phyloP scores from a whole-genome alignment of 371 early-diverging fungal species.

The Zychaea mexicana region DNA sequence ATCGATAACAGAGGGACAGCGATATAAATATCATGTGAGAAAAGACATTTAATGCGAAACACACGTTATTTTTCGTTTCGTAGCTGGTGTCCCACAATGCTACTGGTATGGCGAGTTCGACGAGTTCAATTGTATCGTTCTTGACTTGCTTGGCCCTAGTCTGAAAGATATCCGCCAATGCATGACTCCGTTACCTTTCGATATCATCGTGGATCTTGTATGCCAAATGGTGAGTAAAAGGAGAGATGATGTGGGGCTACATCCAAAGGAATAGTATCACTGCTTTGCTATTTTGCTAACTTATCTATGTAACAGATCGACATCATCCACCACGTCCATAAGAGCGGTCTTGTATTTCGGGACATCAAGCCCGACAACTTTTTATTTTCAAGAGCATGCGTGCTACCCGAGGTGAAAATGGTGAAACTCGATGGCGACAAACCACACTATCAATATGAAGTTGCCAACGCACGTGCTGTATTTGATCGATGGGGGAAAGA shows the following conservation, averaged over 20 bases:
- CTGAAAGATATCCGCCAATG: conserved; percentile 83
- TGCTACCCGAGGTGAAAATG: conserved; percentile 24
- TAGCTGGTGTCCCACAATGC: conserved; percentile 81
- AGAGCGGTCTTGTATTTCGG: conserved; percentile 50
- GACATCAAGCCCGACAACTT: conserved; percentile 98
- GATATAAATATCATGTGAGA: neutral
- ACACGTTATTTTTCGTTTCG: neutral
- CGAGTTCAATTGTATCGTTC: conserved; percentile 86
- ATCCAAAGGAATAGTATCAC: neutral
- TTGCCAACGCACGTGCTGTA: conserved; percentile 13
- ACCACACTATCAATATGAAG: conserved; percentile 7
- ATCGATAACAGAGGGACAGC: too few species aligned
- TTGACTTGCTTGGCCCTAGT: conserved; percentile 96
- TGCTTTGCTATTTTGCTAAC: too few species aligned
- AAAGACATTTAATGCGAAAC: neutral
- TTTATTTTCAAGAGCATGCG: conserved; percentile 55
- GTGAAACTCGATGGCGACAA: neutral
- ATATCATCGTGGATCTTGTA: conserved; percentile 54
- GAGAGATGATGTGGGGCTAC: neutral
- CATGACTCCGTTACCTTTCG: conserved; percentile 46
- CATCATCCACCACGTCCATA: conserved; percentile 90
- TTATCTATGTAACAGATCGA: conserved; percentile 79
- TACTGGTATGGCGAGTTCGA: conserved; percentile 95
- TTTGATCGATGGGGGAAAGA: conserved; percentile 24
- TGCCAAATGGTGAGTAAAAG: conserved; percentile 58